Evolutionary conservation across 176 grass and related monocot species (phyloP).

Genomic region (Carex scoparia): DNA sequence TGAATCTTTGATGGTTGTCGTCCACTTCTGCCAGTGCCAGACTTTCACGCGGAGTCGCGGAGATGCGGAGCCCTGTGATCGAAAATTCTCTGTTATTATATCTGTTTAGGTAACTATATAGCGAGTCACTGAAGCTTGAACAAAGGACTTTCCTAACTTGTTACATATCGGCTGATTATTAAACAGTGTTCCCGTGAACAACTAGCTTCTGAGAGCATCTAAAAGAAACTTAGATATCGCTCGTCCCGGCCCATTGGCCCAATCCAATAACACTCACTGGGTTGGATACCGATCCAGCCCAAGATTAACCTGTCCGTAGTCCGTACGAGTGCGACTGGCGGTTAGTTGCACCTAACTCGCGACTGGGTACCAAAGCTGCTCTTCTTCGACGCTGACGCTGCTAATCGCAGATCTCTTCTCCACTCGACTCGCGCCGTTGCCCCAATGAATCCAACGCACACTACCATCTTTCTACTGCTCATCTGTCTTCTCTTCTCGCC

Average conservation of each 20-base stretch:
- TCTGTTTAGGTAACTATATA: background rate
- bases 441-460: constrained; percentile 20
- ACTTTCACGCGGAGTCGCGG: constrained; percentile 8
- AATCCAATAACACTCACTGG: background rate
- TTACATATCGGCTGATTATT: background rate
- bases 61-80: constrained; percentile 6
- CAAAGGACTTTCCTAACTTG: background rate
- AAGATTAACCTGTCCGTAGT: background rate
- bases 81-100: background rate
- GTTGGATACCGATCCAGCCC: background rate
- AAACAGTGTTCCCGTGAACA: background rate
- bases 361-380: background rate
- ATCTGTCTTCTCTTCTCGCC: constrained; percentile 16
- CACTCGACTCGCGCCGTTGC: background rate
- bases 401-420: constrained; percentile 9
- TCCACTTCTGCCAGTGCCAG: background rate
- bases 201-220: background rate
- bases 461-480: background rate
- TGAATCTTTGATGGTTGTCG: background rate
- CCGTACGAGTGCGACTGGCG: background rate
- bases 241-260: background rate
- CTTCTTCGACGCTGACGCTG: background rate
- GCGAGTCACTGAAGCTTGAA: background rate
- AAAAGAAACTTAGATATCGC: background rate
- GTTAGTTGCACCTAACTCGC: constrained; percentile 4